phyloP scores from a whole-genome alignment of 768 basidiomycete genomes.

The Auricularia auricula-judae region DNA sequence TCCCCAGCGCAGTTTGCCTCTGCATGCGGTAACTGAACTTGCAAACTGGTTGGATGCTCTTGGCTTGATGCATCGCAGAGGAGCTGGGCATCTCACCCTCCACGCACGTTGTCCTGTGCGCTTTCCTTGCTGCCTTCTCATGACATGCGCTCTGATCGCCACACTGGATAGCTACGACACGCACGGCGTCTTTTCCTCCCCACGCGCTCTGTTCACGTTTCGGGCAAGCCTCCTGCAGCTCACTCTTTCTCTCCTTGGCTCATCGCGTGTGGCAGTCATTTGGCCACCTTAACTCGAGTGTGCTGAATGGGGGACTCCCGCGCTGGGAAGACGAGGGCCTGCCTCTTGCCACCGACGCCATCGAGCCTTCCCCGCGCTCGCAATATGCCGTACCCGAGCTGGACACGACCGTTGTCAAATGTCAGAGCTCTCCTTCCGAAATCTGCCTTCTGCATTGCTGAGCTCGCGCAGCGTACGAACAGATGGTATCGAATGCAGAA shows the following conservation, averaged over 20 bases:
- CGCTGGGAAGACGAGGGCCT: conserved; percentile 63
- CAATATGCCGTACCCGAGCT: conserved; percentile 45
- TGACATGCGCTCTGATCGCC: conserved; percentile 3
- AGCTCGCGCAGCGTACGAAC: conserved; percentile 52
- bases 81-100: conserved; percentile 58
- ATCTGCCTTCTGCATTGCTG: background rate
- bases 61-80: conserved; percentile 28
- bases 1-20: conserved; percentile 53
- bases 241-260: background rate
- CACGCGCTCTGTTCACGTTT: conserved; percentile 92
- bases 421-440: conserved; percentile 22
- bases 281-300: conserved; percentile 74
- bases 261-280: conserved; percentile 35
- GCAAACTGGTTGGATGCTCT: conserved; percentile 3
- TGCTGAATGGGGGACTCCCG: conserved; percentile 90
- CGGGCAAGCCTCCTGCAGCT: conserved; percentile 22
- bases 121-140: conserved; percentile 1
- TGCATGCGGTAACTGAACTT: conserved; percentile 56
- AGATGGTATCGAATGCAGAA: conserved; percentile 63
- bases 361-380: conserved; percentile 1
- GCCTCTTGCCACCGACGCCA: conserved; percentile 31
- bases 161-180: conserved; percentile 62
- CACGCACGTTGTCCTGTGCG: conserved; percentile 77
- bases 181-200: conserved; percentile 83
- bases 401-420: conserved; percentile 38